Evolutionary conservation across 768 basidiomycete genomes (phyloP).

Genomic region (Tephrocybe sp.): DNA sequence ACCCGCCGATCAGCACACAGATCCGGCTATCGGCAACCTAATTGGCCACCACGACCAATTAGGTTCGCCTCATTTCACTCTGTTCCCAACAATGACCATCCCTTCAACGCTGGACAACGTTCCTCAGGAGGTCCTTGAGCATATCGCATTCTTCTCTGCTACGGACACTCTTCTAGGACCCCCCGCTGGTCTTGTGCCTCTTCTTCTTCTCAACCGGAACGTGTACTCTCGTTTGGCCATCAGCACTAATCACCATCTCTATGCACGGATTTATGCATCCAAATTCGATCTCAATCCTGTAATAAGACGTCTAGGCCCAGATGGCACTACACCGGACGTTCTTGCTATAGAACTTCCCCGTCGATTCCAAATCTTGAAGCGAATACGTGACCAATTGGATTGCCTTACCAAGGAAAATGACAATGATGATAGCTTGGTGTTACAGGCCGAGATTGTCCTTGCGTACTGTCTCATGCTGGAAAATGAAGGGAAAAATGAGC

Average conservation of each 20-base stretch:
- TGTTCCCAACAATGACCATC: constrained; percentile 21
- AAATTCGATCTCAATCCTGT: constrained; percentile 67
- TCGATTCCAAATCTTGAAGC: constrained; percentile 58
- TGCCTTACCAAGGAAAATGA: constrained; percentile 27
- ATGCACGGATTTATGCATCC: constrained; percentile 63
- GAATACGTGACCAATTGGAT: constrained; percentile 48
- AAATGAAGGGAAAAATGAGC: constrained; percentile 72
- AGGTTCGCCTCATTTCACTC: constrained; percentile 8
- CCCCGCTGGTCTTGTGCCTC: constrained; percentile 54
- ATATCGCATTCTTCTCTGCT: constrained; percentile 68
- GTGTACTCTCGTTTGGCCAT: constrained; percentile 52
- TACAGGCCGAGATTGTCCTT: constrained; percentile 59
- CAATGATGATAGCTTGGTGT: constrained; percentile 21
- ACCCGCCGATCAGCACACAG: neutral
- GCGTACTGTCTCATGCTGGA: constrained; percentile 81
- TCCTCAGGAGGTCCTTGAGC: constrained; percentile 79
- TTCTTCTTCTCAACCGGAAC: constrained; percentile 51
- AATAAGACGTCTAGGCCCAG: constrained; percentile 47
- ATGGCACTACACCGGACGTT: constrained; percentile 36
- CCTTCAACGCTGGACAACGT: constrained; percentile 43
- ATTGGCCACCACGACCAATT: neutral
- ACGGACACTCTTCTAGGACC: constrained; percentile 57
- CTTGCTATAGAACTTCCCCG: constrained; percentile 64
- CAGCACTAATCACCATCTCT: constrained; percentile 62
- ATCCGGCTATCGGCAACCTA: constrained; percentile 14